phyloP scores from a whole-genome alignment of 192 early-diverging fungal genomes.

The Pilaira anomala region DNA sequence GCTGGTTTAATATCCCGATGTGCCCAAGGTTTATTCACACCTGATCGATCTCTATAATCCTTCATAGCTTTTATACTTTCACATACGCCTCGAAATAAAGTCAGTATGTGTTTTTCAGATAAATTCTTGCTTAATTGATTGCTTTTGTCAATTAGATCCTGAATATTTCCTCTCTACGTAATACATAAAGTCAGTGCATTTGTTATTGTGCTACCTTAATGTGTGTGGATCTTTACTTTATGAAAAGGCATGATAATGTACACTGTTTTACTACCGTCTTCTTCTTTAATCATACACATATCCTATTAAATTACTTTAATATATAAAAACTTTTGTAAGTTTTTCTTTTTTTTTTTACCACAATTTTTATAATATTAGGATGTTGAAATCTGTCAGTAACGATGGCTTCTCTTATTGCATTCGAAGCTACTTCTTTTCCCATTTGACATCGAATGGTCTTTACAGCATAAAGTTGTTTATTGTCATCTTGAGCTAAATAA shows the following conservation, averaged over 20 bases:
- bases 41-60: slow-evolving; percentile 31
- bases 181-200: background rate
- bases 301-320: slow-evolving; percentile 48
- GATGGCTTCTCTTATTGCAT: slow-evolving; percentile 60
- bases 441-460: slow-evolving; percentile 65
- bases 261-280: slow-evolving; percentile 46
- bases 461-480: slow-evolving; percentile 48
- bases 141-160: slow-evolving; percentile 53
- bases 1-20: slow-evolving; percentile 73
- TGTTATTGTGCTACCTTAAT: background rate
- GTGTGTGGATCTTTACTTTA: slow-evolving; percentile 30
- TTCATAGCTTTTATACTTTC: slow-evolving; percentile 55
- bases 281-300: slow-evolving; percentile 48
- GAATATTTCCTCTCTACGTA: slow-evolving; percentile 45
- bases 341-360: slow-evolving; percentile 35
- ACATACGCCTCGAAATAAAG: slow-evolving; percentile 57
- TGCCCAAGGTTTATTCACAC: slow-evolving; percentile 44
- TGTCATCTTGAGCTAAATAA: slow-evolving; percentile 52
- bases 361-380: slow-evolving; percentile 57
- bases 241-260: slow-evolving; percentile 72
- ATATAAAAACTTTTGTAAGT: background rate
- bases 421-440: slow-evolving; percentile 52
- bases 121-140: slow-evolving; percentile 42
- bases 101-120: slow-evolving; percentile 54
- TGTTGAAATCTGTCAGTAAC: slow-evolving; percentile 59